Base-by-base conservation (phyloP, 1,284 basidiomycete genomes). In the Quambalaria eucalypti region DNA sequence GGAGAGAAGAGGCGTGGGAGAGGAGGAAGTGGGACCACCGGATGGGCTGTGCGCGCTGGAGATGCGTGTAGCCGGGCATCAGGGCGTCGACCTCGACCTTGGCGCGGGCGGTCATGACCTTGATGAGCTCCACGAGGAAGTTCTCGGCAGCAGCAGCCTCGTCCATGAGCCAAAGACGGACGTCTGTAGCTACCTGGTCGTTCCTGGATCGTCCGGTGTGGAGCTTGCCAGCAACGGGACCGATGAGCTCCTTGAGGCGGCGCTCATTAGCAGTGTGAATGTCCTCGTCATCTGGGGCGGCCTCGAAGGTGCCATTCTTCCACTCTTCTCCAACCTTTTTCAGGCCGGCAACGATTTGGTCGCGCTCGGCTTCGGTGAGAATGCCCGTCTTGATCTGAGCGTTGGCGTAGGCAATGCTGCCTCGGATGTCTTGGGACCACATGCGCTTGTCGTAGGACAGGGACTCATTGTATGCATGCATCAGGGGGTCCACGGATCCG, bases 211-310 rank as follows among this genome's bases (percentile, higher is more conserved):
- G 84, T 36, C 93, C 95, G 0, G 95, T 98, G 76, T 98, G 93
- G 12, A 74, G 65, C 63, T 71, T 73, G 40, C 76, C 76, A 8
- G 76, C 77, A 12, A 75, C 74, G 48, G 70, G 57, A 0, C 93
- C 93, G 57, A 98, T 90, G 57, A 97, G 79, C 79, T 98, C 93
- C 63, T 85, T 89, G 65, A 98, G 78, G 29, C 93, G 83, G 52
- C 95, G 86, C 77, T 98, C 93, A 73, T 98, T 98, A 56, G 95
- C 95, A n/a, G 93, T 98, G 77, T 98, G 93, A 59, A 98, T 97
- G 73, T 98, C 93, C 73, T 98, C 93, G 73, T 98, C 93, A 66
- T 93, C 90, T 14, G 83, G 79, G 9, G 63, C 62, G 36, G 63
- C 65, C 26, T 64, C 29, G 59, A 76, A 76, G 12, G 62, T 64